These are phyloP conservation scores for Beauveria sp. DNA, from an alignment of 2,329 filamentous ascomycete genomes.

Conservation along the genomic window DNA sequence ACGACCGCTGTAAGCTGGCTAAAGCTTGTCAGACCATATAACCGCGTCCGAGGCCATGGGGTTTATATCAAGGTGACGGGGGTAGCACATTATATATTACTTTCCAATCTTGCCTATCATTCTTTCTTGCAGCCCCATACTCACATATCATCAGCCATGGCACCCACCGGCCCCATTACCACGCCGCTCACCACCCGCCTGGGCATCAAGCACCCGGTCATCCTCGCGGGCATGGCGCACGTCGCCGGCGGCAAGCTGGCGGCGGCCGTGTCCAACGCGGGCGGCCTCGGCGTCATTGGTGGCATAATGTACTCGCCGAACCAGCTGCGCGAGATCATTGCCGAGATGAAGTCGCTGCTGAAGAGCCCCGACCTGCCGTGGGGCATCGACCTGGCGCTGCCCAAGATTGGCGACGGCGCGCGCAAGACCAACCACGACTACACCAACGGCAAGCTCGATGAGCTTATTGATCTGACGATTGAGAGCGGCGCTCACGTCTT, in stretches of 20 bases:
- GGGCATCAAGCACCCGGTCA: slow-evolving; percentile 77
- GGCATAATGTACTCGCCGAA: slow-evolving; percentile 64
- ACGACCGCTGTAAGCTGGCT: background rate
- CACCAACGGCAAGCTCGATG: slow-evolving; percentile 79
- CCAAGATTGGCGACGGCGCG: slow-evolving; percentile 76
- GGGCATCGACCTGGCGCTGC: slow-evolving; percentile 84
- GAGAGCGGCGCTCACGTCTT: slow-evolving; percentile 78
- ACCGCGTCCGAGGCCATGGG: background rate
- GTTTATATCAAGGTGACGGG: background rate
- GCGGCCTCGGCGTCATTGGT: slow-evolving; percentile 71
- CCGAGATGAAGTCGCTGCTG: slow-evolving; percentile 75
- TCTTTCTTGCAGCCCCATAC: too few species aligned
- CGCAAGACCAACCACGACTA: slow-evolving; percentile 95
- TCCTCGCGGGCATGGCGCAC: slow-evolving; percentile 90
- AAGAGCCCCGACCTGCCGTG: slow-evolving; percentile 64
- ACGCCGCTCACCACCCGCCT: slow-evolving; percentile 75
- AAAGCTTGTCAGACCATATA: background rate
- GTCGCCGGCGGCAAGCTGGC: slow-evolving; percentile 72
- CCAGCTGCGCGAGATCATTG: slow-evolving; percentile 72
- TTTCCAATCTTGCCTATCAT: background rate
- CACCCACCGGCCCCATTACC: slow-evolving; percentile 48
- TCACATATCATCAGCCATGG: background rate
- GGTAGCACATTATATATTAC: background rate
- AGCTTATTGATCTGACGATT: slow-evolving; percentile 80
- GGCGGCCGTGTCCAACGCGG: slow-evolving; percentile 81